Conservation (phyloP, 306 rosid species). For the Inga leiocalycina region DNA sequence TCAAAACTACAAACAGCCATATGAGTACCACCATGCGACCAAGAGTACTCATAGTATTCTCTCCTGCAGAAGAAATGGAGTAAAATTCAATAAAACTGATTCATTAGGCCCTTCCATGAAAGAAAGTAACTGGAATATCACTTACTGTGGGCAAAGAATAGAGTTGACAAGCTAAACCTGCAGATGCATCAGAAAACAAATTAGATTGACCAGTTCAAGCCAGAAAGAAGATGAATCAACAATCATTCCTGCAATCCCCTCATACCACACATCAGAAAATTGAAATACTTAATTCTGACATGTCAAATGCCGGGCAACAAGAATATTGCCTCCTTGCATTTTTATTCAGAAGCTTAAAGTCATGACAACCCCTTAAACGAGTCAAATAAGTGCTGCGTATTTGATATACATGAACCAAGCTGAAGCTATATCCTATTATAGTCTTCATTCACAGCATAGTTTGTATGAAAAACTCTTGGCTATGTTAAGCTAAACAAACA, state of each 20-base stretch:
- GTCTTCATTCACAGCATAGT: not conserved
- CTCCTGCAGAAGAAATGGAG: conserved; percentile 62
- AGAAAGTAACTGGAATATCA: conserved; percentile 33
- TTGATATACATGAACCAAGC: conserved; percentile 1
- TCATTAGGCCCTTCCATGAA: conserved; percentile 29
- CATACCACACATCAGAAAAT: not conserved
- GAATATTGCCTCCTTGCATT: conserved; percentile 11
- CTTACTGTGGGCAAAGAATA: conserved; percentile 96
- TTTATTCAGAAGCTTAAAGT: conserved; percentile 23
- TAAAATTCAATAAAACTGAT: conserved; percentile 28
- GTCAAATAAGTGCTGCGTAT: conserved; percentile 19
- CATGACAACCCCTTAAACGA: conserved; percentile 29
- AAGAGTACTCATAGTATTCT: conserved; percentile 87
- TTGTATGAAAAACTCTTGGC: not conserved
- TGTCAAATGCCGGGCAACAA: not conserved
- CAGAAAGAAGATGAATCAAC: not conserved
- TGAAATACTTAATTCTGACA: conserved; percentile 28
- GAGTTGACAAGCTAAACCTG: conserved; percentile 98
- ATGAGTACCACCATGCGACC: conserved; percentile 82
- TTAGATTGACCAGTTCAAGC: conserved; percentile 20
- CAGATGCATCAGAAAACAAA: conserved; percentile 40
- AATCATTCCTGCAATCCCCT: conserved; percentile 28
- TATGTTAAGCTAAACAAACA: not conserved
- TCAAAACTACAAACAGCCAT: conserved; percentile 97
- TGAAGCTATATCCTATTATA: not conserved